Evolutionary conservation across 139 green algal species (phyloP).

Genomic region (Asterochloris erici): DNA sequence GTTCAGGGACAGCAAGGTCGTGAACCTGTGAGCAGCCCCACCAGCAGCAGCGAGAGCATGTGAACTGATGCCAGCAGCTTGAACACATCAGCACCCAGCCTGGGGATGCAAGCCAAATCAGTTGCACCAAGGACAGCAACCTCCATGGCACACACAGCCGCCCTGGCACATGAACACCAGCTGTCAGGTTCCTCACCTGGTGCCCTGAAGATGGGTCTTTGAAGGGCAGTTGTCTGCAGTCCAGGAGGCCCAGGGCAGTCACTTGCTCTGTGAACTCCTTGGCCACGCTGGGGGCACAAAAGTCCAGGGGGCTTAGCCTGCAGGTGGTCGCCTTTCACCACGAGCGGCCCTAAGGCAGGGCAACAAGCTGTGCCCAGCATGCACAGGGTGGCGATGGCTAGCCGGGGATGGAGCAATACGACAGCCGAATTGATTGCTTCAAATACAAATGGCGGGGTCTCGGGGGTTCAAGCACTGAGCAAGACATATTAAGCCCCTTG

Average conservation of each 20-base stretch:
- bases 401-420: no score
- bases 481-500: neutral
- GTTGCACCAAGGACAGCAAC: neutral
- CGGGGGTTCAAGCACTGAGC: neutral
- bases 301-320: conserved; percentile 55
- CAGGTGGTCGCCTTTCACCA: neutral
- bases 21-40: neutral
- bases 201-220: no score
- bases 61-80: conserved; percentile 9
- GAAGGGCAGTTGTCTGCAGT: neutral
- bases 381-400: no score
- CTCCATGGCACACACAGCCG: conserved; percentile 23
- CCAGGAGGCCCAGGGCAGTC: conserved; percentile 17
- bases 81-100: neutral
- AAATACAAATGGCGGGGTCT: neutral
- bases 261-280: conserved; percentile 53
- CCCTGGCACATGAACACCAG: neutral
- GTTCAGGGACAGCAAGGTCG: neutral
- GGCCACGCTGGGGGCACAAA: conserved; percentile 62
- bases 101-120: no score
- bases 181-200: neutral
- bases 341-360: no score
- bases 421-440: no score
- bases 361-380: no score
- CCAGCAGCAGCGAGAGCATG: conserved; percentile 4